Evolutionary conservation across 768 basidiomycete genomes (phyloP).

Genomic region (Guyanaporus albipodus): DNA sequence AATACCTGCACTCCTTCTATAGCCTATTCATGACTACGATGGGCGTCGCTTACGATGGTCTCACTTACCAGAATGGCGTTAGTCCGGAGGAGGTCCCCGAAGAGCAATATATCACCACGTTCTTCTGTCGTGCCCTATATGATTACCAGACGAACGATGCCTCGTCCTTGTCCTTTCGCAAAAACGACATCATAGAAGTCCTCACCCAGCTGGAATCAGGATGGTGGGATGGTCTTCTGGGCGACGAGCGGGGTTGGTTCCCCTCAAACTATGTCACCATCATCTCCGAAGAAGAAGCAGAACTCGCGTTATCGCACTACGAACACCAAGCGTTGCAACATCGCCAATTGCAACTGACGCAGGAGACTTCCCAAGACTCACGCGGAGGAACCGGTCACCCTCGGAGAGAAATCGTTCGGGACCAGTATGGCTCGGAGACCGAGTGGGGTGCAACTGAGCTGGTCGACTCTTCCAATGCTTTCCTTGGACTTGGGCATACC

Average conservation of each 20-base stretch:
- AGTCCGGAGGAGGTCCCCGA: slow-evolving; percentile 37
- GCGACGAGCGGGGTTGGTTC: slow-evolving; percentile 93
- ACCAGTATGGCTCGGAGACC: slow-evolving; percentile 36
- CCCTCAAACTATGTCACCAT: slow-evolving; percentile 90
- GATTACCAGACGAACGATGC: slow-evolving; percentile 86
- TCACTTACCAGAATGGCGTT: slow-evolving; percentile 20
- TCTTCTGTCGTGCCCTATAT: slow-evolving; percentile 91
- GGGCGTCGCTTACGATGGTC: slow-evolving; percentile 19
- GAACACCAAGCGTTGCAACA: slow-evolving; percentile 16
- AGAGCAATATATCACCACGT: slow-evolving; percentile 59
- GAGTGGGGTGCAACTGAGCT: slow-evolving; percentile 41
- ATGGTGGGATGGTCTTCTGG: slow-evolving; percentile 97
- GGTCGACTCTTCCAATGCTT: slow-evolving; percentile 36
- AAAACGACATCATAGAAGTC: slow-evolving; percentile 91
- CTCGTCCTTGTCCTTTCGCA: slow-evolving; percentile 83
- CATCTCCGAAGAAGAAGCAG: slow-evolving; percentile 79
- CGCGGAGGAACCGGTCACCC: slow-evolving; percentile 12
- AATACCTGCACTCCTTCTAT: background rate
- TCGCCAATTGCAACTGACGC: slow-evolving; percentile 10
- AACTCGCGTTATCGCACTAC: slow-evolving; percentile 47
- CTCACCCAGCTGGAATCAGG: slow-evolving; percentile 87
- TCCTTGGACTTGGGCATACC: slow-evolving; percentile 30
- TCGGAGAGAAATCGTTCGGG: slow-evolving; percentile 17
- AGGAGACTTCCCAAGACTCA: slow-evolving; percentile 9
- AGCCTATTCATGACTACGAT: slow-evolving; percentile 24